These are phyloP conservation scores for Torulaspora gathmanii DNA, from an alignment of 805 yeast genomes.

Conservation along the genomic window DNA sequence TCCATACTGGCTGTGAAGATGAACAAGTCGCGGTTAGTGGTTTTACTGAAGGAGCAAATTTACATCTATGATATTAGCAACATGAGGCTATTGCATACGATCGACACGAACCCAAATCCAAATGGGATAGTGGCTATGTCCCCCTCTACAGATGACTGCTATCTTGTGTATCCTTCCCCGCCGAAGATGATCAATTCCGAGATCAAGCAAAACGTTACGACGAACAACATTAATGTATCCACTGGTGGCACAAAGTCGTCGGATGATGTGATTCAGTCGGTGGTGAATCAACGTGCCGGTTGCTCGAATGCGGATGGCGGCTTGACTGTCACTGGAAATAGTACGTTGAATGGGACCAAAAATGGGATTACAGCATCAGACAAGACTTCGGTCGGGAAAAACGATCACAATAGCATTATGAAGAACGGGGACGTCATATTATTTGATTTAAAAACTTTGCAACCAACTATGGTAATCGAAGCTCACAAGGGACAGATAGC, in stretches of 20 bases:
- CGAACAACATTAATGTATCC: slow-evolving; percentile 28
- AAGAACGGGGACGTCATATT: slow-evolving; percentile 63
- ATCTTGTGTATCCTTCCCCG: slow-evolving; percentile 71
- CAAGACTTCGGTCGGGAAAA: slow-evolving; percentile 4
- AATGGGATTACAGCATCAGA: slow-evolving; percentile 35
- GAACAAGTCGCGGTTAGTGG: slow-evolving; percentile 60
- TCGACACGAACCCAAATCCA: slow-evolving; percentile 45
- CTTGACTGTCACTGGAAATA: background rate
- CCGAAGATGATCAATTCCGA: slow-evolving; percentile 47
- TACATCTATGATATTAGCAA: slow-evolving; percentile 69
- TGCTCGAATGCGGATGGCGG: background rate
- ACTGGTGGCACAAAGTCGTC: slow-evolving; percentile 4
- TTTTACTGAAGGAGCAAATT: slow-evolving; percentile 58
- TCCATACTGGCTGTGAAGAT: slow-evolving; percentile 56
- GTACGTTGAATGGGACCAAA: slow-evolving; percentile 16
- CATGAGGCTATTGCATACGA: slow-evolving; percentile 57
- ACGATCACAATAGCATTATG: slow-evolving; percentile 15
- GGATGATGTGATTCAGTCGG: slow-evolving; percentile 1
- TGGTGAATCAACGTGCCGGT: background rate
- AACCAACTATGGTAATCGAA: slow-evolving; percentile 63
- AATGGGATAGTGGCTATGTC: slow-evolving; percentile 62
- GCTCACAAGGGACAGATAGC: slow-evolving; percentile 71
- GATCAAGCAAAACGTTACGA: slow-evolving; percentile 29
- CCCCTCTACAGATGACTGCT: slow-evolving; percentile 46
- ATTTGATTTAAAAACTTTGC: slow-evolving; percentile 56